These are phyloP conservation scores for Tetragonia tetragonoides DNA, from an alignment of 148 eudicot genomes.

Conservation along the genomic window DNA sequence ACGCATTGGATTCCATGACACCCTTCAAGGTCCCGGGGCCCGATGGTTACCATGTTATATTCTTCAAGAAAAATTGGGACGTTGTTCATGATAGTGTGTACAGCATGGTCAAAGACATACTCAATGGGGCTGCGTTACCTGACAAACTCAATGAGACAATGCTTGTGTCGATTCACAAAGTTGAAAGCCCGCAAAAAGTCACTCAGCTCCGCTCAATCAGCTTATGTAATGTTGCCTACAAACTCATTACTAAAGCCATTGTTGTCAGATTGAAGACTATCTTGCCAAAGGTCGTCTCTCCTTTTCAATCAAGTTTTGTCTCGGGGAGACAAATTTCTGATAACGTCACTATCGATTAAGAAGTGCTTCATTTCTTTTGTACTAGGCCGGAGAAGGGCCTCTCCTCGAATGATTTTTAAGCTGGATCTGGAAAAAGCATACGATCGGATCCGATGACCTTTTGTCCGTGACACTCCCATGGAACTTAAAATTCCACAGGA, in stretches of 20 bases:
- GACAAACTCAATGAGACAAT: neutral
- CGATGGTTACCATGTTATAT: neutral
- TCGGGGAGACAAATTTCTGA: neutral
- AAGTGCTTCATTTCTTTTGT: neutral
- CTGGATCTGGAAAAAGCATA: constrained; percentile 14
- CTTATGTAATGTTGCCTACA: neutral
- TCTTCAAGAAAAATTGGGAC: neutral
- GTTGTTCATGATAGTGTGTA: neutral
- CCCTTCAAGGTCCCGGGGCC: neutral
- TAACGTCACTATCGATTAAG: neutral
- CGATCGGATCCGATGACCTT: neutral
- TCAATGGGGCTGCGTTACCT: neutral
- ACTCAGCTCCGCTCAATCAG: neutral
- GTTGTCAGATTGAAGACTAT: neutral
- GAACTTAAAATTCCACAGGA: neutral
- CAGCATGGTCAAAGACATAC: neutral
- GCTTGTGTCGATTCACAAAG: neutral
- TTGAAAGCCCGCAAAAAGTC: neutral
- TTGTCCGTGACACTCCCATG: neutral
- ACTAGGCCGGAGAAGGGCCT: neutral
- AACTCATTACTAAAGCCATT: neutral
- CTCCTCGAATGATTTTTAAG: neutral
- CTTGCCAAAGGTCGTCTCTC: neutral
- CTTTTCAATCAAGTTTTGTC: neutral
- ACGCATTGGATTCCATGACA: neutral